Evolutionary conservation across 805 yeast genomes (phyloP).

Genomic region (Candida ponderosae): DNA sequence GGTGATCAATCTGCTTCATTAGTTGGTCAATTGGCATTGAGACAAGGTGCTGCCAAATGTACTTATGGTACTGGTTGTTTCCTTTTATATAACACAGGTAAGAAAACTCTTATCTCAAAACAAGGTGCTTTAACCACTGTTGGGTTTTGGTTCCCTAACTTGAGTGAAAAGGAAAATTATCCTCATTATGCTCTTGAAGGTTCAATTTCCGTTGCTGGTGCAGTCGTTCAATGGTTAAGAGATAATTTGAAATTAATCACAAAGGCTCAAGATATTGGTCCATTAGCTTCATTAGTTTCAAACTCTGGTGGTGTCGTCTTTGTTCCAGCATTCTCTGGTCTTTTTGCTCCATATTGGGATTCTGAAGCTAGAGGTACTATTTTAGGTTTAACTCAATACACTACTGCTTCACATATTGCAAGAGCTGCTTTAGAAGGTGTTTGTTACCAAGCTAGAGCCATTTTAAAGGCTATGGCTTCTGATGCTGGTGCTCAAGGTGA

Average conservation of each 20-base stretch:
- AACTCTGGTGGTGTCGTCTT: slow-evolving; percentile 89
- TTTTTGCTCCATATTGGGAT: slow-evolving; percentile 96
- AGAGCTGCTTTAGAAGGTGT: slow-evolving; percentile 95
- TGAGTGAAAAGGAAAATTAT: slow-evolving; percentile 33
- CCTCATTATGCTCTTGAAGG: slow-evolving; percentile 93
- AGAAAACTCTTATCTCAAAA: slow-evolving; percentile 55
- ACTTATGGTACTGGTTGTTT: slow-evolving; percentile 97
- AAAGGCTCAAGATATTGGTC: slow-evolving; percentile 82
- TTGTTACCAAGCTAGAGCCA: slow-evolving; percentile 88
- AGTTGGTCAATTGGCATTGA: slow-evolving; percentile 86
- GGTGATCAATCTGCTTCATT: slow-evolving; percentile 94
- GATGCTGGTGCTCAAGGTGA: slow-evolving; percentile 60
- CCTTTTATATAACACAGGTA: slow-evolving; percentile 81
- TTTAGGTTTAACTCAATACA: slow-evolving; percentile 86
- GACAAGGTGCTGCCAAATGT: slow-evolving; percentile 83
- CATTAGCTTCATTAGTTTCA: slow-evolving; percentile 74
- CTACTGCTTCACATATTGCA: slow-evolving; percentile 87
- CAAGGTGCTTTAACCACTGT: slow-evolving; percentile 86
- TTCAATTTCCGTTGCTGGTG: slow-evolving; percentile 93
- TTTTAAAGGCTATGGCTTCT: slow-evolving; percentile 79
- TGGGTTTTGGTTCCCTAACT: slow-evolving; percentile 80
- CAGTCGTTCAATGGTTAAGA: slow-evolving; percentile 88
- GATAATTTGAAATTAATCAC: slow-evolving; percentile 81
- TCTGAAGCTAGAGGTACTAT: slow-evolving; percentile 88
- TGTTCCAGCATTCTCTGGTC: slow-evolving; percentile 91